These are phyloP conservation scores for Capronia americana DNA, from an alignment of 2,329 filamentous ascomycete species.

Conservation along the genomic window DNA sequence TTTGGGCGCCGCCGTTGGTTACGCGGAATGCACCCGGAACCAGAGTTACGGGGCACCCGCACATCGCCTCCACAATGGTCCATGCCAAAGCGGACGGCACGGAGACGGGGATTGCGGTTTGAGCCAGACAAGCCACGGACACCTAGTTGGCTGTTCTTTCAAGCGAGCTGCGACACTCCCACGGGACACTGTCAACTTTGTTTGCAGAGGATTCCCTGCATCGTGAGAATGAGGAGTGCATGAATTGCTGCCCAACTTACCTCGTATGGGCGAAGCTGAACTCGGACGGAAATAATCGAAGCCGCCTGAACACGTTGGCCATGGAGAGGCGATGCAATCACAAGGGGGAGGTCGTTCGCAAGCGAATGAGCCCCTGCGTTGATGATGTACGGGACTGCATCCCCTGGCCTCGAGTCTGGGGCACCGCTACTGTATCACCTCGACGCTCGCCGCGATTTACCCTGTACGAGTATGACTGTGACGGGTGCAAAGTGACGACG, in stretches of 20 bases:
- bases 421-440: conserved; percentile 13
- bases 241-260: conserved; percentile 4
- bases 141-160: conserved; percentile 3
- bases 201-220: conserved; percentile 1
- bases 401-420: background rate
- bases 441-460: conserved; percentile 26
- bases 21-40: conserved; percentile 10
- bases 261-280: background rate
- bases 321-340: background rate
- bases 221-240: conserved; percentile 1
- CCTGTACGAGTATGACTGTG: conserved; percentile 10
- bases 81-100: conserved; percentile 9
- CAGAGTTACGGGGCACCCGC: conserved; percentile 18
- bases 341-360: conserved; percentile 1
- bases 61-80: conserved; percentile 14
- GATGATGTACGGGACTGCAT: background rate
- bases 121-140: conserved; percentile 21
- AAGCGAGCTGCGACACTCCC: conserved; percentile 3
- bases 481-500: conserved; percentile 10
- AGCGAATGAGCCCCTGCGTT: conserved; percentile 5
- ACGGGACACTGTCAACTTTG: background rate
- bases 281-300: conserved; percentile 5
- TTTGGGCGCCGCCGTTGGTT: conserved; percentile 11
- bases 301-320: background rate
- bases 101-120: conserved; percentile 18